Evolutionary conservation across 164 flowering plant species (phyloP).

Genomic region (Buxus sempervirens): DNA sequence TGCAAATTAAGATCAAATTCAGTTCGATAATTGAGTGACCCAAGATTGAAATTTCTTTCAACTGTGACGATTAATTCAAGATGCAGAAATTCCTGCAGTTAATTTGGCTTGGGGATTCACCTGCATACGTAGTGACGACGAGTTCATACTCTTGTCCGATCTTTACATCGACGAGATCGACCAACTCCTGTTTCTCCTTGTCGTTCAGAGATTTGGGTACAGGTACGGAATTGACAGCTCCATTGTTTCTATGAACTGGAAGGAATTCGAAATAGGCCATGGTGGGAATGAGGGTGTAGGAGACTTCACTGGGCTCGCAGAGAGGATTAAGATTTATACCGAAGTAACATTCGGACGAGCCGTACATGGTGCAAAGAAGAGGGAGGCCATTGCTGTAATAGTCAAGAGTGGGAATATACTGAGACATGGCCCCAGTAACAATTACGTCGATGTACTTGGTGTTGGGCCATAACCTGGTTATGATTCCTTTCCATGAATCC

Average conservation of each 20-base stretch:
- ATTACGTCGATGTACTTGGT: conserved; percentile 93
- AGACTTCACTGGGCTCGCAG: conserved; percentile 77
- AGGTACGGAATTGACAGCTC: conserved; percentile 26
- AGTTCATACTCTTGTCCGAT: conserved; percentile 95
- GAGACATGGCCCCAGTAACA: conserved; percentile 98
- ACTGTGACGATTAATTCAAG: too few relatives aligned
- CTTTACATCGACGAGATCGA: conserved; percentile 84
- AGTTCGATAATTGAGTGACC: not conserved
- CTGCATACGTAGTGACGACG: conserved; percentile 93
- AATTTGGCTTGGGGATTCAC: conserved; percentile 31
- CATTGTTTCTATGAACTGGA: conserved; percentile 59
- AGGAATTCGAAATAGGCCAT: conserved; percentile 94
- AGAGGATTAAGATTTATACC: conserved; percentile 87
- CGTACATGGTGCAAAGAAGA: conserved; percentile 94
- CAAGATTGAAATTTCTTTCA: too few relatives aligned
- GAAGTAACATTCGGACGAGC: conserved; percentile 91
- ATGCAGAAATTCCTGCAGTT: too few relatives aligned
- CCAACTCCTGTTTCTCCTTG: conserved; percentile 63
- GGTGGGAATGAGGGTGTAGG: conserved; percentile 88
- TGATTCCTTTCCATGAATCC: conserved; percentile 84
- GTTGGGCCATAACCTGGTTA: conserved; percentile 89
- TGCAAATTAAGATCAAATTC: conserved; percentile 23
- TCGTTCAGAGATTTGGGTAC: conserved; percentile 58
- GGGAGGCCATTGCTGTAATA: conserved; percentile 89
- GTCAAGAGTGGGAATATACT: conserved; percentile 86